These are phyloP conservation scores for Fusarium drepaniforme DNA, from an alignment of 2,329 filamentous ascomycete genomes.

Conservation along the genomic window DNA sequence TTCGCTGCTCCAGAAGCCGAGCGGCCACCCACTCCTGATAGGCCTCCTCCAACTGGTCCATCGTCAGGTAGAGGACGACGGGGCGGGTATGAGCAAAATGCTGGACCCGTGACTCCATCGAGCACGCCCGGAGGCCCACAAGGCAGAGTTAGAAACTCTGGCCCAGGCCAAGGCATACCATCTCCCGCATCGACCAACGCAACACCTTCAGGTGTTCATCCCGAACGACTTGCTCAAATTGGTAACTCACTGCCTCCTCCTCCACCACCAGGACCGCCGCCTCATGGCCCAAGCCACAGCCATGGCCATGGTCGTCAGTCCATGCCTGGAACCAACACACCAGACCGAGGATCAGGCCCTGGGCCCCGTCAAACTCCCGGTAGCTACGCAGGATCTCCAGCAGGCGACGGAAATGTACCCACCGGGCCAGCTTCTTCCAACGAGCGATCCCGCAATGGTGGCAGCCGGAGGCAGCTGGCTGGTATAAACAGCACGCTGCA, in stretches of 20 bases:
- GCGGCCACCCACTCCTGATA: conserved; percentile 61
- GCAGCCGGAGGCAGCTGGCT: conserved; percentile 66
- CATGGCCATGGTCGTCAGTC: conserved; percentile 47
- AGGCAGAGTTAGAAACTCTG: conserved; percentile 58
- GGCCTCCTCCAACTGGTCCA: conserved; percentile 65
- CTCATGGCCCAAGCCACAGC: conserved; percentile 32
- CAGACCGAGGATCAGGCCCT: conserved; percentile 45
- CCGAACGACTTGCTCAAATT: conserved; percentile 64
- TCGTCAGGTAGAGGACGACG: conserved; percentile 62
- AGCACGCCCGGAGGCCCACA: conserved; percentile 47
- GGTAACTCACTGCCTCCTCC: conserved; percentile 48
- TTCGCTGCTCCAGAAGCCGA: conserved; percentile 55
- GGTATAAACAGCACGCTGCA: conserved; percentile 71
- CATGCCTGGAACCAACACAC: conserved; percentile 46
- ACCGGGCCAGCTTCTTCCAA: conserved; percentile 52
- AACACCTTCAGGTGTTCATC: conserved; percentile 57
- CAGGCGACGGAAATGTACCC: conserved; percentile 46
- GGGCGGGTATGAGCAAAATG: conserved; percentile 55
- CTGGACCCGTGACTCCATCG: conserved; percentile 47
- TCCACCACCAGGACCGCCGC: conserved; percentile 49
- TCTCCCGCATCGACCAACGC: conserved; percentile 42
- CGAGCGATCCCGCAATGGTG: conserved; percentile 52
- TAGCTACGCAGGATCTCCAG: conserved; percentile 40
- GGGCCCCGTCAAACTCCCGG: conserved; percentile 42
- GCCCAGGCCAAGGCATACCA: conserved; percentile 38